Base-by-base conservation (phyloP, 2,329 filamentous ascomycete genomes). In the Botrytis elliptica region DNA sequence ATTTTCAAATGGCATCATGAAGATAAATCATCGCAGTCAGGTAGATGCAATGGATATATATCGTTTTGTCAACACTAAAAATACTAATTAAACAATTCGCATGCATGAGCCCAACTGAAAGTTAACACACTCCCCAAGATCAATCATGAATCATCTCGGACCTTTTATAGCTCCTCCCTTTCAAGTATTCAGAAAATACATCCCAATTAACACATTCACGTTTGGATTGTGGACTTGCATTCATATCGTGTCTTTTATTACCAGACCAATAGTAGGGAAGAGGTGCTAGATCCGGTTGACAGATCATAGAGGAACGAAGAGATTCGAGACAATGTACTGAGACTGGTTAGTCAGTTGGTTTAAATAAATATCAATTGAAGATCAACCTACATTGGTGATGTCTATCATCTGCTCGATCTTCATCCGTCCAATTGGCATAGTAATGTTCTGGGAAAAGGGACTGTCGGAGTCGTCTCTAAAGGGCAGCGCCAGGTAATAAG, bases 221-320 rank as follows among this genome's bases (percentile, higher is more conserved):
- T 46, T 59, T 72, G 12, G 63, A 65, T 42, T 72, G 36, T 1
- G 70, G 70, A 38, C 70, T 72, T 44, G 44, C 70, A 16, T 72
- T 72, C 70, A 72, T 72, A 2, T 67, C 60, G 16, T 72, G 70
- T 33, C 36, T 52, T 20, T 7, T 16, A 14, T 72, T 72, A 33
- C 70, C 60, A 42, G 70, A 72, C 70, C 70, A 72, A 40, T 72
- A 72, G 38, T 67, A 72, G 14, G 70, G 70, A 7, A 72, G 70
- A 2, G 70, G 70, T 42, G 70, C 70, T 20, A 72, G 60, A 29
- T 72, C 70, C 8, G 70, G 70, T 36, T 72, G 70, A n/a, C 70
- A 72, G 62, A 72, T 67, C 38, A 72, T 72, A 22, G 70, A 72
- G 40, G 62, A 67, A 6, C 70, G 70, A 9, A 72, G 60, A 10